Evolutionary conservation across 2,329 filamentous ascomycete species (phyloP), one percentile per base, ranked within the genome.

Genomic region (Pseudofabraea citricarpa): DNA sequence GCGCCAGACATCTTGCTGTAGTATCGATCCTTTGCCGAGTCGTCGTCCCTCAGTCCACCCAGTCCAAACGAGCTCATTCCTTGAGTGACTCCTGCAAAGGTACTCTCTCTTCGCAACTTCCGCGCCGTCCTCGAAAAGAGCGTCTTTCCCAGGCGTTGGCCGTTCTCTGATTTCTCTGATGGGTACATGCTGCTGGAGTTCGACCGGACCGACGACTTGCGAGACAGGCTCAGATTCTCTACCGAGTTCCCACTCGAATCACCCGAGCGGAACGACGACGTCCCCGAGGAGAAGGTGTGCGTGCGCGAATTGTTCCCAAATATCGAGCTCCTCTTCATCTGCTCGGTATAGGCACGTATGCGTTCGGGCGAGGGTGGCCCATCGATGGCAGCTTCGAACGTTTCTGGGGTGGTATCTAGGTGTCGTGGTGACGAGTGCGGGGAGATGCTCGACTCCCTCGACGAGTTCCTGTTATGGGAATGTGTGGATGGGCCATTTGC

Each of bases 311-410:
- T 68, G 53, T 66, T 72, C 9, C 72, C 71, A 47, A 62, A 60
- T 42, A 69, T 65, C 19, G 77, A 75, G 19, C 70, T 68, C 56
- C 71, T 68, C 60, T 73, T 79, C 70, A 79, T 73, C 62, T 81
- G 74, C 58, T 74, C 73, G 59, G 68, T 79, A 41, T 81, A 66
- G 45, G 75, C 75, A 51, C 78, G 73, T 53, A 81, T 71, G 48
- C 71, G 71, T 54, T 78, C 73, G 21, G 79, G 76, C 24, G 79
- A 83, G 0, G 79, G 77, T 31, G 79, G 78, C 15, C 75, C 75
- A 53, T 83, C 76, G 44, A 82, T 63, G 48, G 79, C 72, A 38
- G 79, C 77, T 46, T 74, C 77, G 45, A 83, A 62, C 42, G 76
- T 66, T 45, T 75, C 71, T 46, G 64, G 32, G 23, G 51, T 51